Base-by-base conservation (phyloP, 1,284 basidiomycete species). In the Jaminaea rosea region DNA sequence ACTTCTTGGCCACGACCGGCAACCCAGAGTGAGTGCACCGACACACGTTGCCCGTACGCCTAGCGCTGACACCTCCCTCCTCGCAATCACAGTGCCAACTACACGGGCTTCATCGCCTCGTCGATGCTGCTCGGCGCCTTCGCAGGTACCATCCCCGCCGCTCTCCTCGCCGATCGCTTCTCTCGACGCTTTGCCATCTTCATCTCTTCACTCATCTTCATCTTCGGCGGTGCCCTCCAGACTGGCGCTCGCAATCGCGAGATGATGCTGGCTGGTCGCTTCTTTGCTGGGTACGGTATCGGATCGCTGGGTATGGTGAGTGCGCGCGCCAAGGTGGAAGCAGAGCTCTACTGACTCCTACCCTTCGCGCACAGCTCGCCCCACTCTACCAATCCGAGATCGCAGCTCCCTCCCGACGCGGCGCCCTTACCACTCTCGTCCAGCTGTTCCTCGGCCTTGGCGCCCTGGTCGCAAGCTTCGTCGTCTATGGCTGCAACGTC, bases 231-330 rank as follows among this genome's bases (percentile, higher is more conserved):
- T 19, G 74, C 76, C 3, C 55, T 77, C 3, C 75, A 76, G 58
- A 79, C 80, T 0, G 79, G 76, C 6, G 80, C 81, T 0, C 70
- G 73, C 51, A 81, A 79, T 63, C 78, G 81, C 67, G 78, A 78
- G 47, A 80, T 80, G 75, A 83, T 84, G 80, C 76, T 82, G 27
- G 80, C 79, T 9, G 83, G 82, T 3, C 77, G 82, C 2, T 83
- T 83, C 76, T 79, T 83, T 53, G 82, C 81, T 8, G 76, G 75
- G 26, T 63, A 78, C 55, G 75, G 75, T 21, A 78, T 79, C 50
- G 82, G 82, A 2, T 79, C 80, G 60, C 76, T 82, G 48, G n/a
- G n/a, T n/a, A n/a, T n/a, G n/a, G n/a, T n/a, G n/a, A n/a, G n/a
- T n/a, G n/a, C n/a, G n/a, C n/a, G n/a, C n/a, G n/a, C n/a, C n/a